Conservation (phyloP, 163 green algal genomes). For the Chlorella variabilis region DNA sequence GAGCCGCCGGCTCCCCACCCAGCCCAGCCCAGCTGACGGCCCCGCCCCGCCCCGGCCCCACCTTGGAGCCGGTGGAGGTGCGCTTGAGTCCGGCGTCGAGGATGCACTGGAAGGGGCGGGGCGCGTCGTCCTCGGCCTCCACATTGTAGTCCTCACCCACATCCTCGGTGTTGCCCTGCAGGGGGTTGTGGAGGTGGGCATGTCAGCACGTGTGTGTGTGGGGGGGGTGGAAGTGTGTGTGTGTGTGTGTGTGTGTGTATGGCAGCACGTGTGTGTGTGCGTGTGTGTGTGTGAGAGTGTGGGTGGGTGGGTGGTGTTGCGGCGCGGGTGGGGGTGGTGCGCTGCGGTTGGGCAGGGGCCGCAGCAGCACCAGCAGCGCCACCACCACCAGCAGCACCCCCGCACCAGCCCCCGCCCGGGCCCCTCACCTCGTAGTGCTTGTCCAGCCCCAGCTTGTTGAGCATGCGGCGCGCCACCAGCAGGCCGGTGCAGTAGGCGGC, state of each 20-base stretch:
- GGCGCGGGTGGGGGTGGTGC: no score
- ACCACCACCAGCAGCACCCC: no score
- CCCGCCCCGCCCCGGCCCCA: not conserved
- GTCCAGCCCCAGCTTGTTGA: slow-evolving; percentile 95
- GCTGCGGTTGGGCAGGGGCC: no score
- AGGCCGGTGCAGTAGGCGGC: slow-evolving; percentile 95
- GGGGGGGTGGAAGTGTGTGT: not conserved
- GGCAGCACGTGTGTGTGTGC: no score
- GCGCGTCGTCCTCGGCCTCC: slow-evolving; percentile 88
- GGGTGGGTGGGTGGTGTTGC: no score
- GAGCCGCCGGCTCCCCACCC: no score
- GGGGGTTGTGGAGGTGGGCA: no score
- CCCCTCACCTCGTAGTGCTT: slow-evolving; percentile 83
- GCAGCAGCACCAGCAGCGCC: no score
- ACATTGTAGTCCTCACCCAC: slow-evolving; percentile 97
- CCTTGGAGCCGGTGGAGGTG: slow-evolving; percentile 96
- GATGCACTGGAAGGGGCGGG: slow-evolving; percentile 92
- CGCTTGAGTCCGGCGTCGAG: slow-evolving; percentile 97
- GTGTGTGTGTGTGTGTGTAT: no score
- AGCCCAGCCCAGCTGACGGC: not conserved
- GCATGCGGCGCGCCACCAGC: slow-evolving; percentile 91
- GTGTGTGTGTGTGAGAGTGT: no score
- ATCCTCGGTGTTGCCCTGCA: slow-evolving; percentile 65
- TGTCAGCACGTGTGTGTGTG: not conserved
- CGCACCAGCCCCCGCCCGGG: not conserved